These are phyloP conservation scores for Pisolithus thermaeus DNA, from an alignment of 1,284 basidiomycete species.

Conservation along the genomic window DNA sequence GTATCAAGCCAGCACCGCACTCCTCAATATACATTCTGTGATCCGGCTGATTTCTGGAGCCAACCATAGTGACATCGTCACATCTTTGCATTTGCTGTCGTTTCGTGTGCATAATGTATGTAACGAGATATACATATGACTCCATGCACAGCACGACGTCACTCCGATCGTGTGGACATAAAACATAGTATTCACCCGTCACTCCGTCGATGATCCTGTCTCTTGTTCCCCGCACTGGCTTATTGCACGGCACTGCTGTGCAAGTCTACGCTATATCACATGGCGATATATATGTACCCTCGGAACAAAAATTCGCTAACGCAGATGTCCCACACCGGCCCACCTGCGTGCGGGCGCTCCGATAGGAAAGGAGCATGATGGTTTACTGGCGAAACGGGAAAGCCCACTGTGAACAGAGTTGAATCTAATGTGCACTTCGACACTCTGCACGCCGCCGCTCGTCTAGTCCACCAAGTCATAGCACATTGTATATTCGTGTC, in stretches of 20 bases:
- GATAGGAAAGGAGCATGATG: not conserved
- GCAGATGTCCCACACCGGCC: not conserved
- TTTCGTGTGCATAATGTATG: not conserved
- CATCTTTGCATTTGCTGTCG: no score
- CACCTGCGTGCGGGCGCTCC: not conserved
- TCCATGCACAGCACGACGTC: not conserved
- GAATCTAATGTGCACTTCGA: no score
- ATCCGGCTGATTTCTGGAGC: not conserved
- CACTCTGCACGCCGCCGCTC: no score
- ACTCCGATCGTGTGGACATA: not conserved
- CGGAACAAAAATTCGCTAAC: not conserved
- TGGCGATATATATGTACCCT: not conserved
- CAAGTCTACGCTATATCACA: no score
- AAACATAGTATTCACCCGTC: not conserved
- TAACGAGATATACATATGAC: not conserved
- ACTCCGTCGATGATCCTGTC: no score
- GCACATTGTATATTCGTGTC: no score
- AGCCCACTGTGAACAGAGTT: no score
- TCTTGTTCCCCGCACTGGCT: not conserved
- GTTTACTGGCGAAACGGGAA: no score
- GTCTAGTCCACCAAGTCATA: no score
- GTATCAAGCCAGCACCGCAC: not conserved
- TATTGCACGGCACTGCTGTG: no score
- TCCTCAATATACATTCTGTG: not conserved
- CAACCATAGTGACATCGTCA: no score